A percentile compares a stretch with the other conserved stretches of the same genome.
These are phyloP conservation scores for Salix arbutifolia DNA, from an alignment of 345 rosid genomes.

Conservation along the genomic window DNA sequence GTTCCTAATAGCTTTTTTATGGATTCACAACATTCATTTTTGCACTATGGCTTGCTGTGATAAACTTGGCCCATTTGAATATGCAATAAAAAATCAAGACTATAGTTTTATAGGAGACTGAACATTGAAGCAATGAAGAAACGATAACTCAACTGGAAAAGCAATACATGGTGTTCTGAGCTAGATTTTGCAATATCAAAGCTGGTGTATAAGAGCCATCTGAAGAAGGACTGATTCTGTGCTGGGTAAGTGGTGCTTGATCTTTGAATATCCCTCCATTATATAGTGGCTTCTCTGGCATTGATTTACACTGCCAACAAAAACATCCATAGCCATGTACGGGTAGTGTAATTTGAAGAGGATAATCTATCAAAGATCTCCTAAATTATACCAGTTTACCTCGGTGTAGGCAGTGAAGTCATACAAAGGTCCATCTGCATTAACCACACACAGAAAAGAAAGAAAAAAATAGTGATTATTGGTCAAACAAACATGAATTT, in stretches of 20 bases:
- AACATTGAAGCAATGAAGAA: not conserved
- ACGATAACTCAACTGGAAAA: constrained; percentile 55
- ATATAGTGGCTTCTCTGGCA: constrained; percentile 62
- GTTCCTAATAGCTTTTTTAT: not conserved
- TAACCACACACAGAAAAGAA: constrained; percentile 1
- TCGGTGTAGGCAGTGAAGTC: constrained; percentile 66
- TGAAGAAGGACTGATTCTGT: not conserved
- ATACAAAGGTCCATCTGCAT: constrained; percentile 55
- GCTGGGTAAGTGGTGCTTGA: constrained; percentile 3
- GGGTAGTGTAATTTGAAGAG: too few relatives aligned
- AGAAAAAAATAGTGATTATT: not conserved
- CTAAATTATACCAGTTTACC: constrained; percentile 34
- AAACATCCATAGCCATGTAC: not conserved
- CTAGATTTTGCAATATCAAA: constrained; percentile 50
- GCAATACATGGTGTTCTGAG: constrained; percentile 46
- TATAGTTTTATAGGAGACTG: too few relatives aligned
- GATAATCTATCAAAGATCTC: too few relatives aligned
- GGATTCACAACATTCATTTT: not conserved
- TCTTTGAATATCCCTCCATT: constrained; percentile 66
- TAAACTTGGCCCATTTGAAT: not conserved
- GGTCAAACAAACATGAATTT: not conserved
- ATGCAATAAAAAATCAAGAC: too few relatives aligned
- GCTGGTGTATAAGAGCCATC: constrained; percentile 40
- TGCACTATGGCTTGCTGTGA: not conserved
- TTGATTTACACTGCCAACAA: constrained; percentile 53